Percentiles rank a stretch among this genome's conserved stretches.
These are phyloP conservation scores for Ogataea methanolica DNA, from an alignment of 805 yeast genomes.

Conservation along the genomic window DNA sequence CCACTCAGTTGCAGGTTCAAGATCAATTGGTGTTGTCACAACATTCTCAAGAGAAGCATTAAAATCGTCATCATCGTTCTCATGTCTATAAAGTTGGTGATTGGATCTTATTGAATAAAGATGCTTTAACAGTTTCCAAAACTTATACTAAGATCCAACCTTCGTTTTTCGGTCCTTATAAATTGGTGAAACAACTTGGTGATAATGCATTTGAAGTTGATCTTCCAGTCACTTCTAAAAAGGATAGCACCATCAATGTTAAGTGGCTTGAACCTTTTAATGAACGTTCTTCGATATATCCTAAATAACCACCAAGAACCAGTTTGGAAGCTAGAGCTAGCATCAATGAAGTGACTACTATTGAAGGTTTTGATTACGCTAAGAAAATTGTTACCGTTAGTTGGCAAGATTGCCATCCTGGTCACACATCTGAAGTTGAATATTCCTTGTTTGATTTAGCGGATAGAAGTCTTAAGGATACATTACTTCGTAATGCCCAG, in stretches of 20 bases:
- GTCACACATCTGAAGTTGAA: too few species aligned
- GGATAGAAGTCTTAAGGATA: too few species aligned
- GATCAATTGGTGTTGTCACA: too few species aligned
- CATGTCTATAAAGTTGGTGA: neutral
- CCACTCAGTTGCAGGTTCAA: neutral
- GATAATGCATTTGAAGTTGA: conserved; percentile 1
- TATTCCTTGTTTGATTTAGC: too few species aligned
- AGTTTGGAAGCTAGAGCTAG: too few species aligned
- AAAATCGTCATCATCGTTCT: neutral
- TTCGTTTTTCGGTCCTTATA: neutral
- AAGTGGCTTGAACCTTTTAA: neutral
- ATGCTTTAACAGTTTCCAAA: neutral
- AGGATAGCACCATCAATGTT: neutral
- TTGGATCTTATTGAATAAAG: neutral
- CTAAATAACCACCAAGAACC: neutral
- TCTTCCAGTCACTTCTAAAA: neutral
- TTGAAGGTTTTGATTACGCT: too few species aligned
- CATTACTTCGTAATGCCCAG: too few species aligned
- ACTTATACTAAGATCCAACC: neutral
- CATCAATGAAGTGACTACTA: too few species aligned
- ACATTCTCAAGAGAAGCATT: neutral
- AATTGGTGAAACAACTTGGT: neutral
- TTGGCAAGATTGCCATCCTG: too few species aligned
- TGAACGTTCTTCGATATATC: neutral
- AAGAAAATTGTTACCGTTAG: too few species aligned